Conservation (phyloP, 1,284 basidiomycete species). For the Marasmius fiardii region DNA sequence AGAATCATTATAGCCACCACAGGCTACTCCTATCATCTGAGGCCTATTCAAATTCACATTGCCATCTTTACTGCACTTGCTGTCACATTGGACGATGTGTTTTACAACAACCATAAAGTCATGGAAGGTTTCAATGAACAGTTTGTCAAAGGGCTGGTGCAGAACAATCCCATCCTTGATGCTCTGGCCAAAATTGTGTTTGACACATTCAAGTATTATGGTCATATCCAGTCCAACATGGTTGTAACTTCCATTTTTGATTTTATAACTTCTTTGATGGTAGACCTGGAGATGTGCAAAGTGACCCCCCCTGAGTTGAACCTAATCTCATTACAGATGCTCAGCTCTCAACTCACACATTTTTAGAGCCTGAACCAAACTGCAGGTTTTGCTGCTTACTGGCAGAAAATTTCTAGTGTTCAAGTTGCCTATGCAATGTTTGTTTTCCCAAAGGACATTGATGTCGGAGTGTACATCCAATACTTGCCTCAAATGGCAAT, state of each 20-base stretch:
- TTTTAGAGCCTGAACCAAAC: not conserved
- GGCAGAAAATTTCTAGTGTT: not conserved
- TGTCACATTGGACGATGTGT: not conserved
- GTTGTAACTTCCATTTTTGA: no score
- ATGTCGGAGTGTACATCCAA: not conserved
- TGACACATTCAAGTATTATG: not conserved
- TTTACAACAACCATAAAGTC: not conserved
- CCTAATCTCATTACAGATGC: not conserved
- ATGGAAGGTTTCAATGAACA: not conserved
- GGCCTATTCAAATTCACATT: not conserved
- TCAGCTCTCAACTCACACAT: not conserved
- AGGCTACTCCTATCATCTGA: not conserved
- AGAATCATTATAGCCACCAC: not conserved
- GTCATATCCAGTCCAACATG: not conserved
- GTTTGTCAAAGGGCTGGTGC: not conserved
- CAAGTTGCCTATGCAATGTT: not conserved
- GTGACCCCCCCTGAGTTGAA: not conserved
- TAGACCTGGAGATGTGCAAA: not conserved
- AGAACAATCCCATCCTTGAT: not conserved
- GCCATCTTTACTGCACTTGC: not conserved
- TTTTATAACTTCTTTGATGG: no score
- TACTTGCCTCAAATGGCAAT: not conserved
- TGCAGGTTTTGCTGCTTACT: not conserved
- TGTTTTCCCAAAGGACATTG: not conserved
- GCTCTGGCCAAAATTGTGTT: not conserved